A percentile compares a stretch with the other conserved stretches of the same genome.
These are phyloP conservation scores for Allium cepa DNA, from an alignment of 106 monocot species.

Conservation along the genomic window DNA sequence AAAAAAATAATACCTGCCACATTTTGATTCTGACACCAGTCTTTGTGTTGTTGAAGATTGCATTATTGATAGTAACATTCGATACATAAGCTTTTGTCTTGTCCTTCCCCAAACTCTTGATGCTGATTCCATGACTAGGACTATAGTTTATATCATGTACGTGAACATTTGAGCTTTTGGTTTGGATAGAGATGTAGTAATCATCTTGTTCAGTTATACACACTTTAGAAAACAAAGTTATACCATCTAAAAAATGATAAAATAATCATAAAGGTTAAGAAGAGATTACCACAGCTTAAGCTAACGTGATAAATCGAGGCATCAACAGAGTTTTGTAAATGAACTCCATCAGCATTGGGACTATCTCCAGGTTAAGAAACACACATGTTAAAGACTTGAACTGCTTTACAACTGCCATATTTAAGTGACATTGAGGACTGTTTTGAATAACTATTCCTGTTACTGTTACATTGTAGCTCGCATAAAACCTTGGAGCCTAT, in stretches of 20 bases:
- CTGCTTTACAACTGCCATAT: conserved; percentile 26
- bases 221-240: background rate
- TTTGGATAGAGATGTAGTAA: conserved; percentile 5
- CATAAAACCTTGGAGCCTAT: no score
- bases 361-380: conserved; percentile 53
- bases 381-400: conserved; percentile 26
- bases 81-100: conserved; percentile 33
- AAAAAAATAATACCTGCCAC: conserved; percentile 33
- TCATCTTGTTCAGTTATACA: background rate
- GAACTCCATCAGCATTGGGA: conserved; percentile 59
- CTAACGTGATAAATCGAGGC: conserved; percentile 26
- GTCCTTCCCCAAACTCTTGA: conserved; percentile 37
- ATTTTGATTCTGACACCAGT: conserved; percentile 51
- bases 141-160: background rate
- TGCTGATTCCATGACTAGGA: conserved; percentile 11
- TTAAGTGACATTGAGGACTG: no score
- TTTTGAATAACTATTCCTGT: no score
- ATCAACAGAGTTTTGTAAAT: conserved; percentile 34
- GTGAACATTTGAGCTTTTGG: background rate
- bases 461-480: no score
- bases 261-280: background rate
- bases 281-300: conserved; percentile 30
- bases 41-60: conserved; percentile 17
- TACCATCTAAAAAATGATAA: background rate
- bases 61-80: conserved; percentile 26